Conservation (phyloP, 176 grass and related monocot species). For the Bonia amplexicaulis region DNA sequence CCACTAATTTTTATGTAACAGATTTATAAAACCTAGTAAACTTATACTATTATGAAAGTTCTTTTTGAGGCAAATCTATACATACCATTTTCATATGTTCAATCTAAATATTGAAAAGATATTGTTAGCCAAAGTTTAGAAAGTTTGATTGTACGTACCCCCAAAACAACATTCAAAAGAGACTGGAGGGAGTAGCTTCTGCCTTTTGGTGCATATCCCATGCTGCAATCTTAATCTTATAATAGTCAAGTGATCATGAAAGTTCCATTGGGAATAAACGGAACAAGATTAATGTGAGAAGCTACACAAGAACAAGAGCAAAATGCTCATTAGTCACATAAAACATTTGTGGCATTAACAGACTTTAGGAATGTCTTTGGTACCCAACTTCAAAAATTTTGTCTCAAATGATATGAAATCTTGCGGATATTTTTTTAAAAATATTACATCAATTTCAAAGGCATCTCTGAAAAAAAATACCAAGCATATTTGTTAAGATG, state of each 20-base stretch:
- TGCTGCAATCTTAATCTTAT: neutral
- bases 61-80: too few relatives aligned
- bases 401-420: constrained; percentile 1
- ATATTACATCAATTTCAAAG: neutral
- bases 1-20: too few relatives aligned
- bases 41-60: too few relatives aligned
- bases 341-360: neutral
- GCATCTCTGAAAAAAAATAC: neutral
- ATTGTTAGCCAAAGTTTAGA: too few relatives aligned
- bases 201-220: neutral
- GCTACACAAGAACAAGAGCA: neutral
- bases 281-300: neutral
- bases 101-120: too few relatives aligned
- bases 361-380: neutral
- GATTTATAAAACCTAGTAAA: too few relatives aligned
- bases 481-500: neutral
- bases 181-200: neutral
- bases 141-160: too few relatives aligned
- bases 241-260: neutral
- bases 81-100: too few relatives aligned
- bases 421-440: neutral
- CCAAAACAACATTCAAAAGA: too few relatives aligned
- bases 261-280: neutral
- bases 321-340: neutral
- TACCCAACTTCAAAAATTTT: neutral